Conservation (phyloP, 2,329 filamentous ascomycete species). For the Capronia epimyces region DNA sequence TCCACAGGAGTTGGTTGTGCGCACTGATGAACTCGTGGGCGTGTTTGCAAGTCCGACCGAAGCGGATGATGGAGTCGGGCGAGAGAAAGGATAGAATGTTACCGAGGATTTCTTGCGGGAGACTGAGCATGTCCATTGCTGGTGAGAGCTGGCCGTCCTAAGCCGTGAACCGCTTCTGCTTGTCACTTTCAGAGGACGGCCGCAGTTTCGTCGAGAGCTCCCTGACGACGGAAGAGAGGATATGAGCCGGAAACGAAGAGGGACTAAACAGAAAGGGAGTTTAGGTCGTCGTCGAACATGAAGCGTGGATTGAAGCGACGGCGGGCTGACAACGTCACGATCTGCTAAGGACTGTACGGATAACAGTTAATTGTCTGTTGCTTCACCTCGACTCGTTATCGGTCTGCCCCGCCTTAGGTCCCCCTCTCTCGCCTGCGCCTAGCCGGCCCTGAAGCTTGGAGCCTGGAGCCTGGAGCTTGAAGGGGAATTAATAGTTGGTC, state of each 20-base stretch:
- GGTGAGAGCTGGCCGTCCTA: background rate
- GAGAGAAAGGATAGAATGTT: conserved; percentile 20
- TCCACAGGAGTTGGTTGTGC: conserved; percentile 25
- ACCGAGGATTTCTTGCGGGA: conserved; percentile 26
- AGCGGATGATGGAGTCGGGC: conserved; percentile 13
- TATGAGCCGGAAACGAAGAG: background rate
- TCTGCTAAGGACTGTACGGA: too few species aligned
- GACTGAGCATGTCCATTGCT: conserved; percentile 16
- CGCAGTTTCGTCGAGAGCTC: background rate
- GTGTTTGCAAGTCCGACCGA: conserved; percentile 21
- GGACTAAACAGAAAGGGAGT: background rate
- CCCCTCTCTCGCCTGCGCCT: too few species aligned
- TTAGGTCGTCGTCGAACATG: background rate
- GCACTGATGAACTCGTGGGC: conserved; percentile 18
- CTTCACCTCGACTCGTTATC: too few species aligned
- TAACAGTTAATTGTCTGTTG: too few species aligned
- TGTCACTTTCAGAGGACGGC: too few species aligned
- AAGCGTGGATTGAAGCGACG: background rate
- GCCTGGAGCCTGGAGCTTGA: too few species aligned
- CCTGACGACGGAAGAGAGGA: background rate
- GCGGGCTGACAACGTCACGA: too few species aligned
- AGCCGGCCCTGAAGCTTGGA: too few species aligned
- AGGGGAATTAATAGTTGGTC: too few species aligned
- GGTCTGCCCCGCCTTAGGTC: too few species aligned
- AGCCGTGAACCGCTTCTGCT: too few species aligned